Evolutionary conservation across 306 rosid species (phyloP).

Genomic region (Castanospermum australe): DNA sequence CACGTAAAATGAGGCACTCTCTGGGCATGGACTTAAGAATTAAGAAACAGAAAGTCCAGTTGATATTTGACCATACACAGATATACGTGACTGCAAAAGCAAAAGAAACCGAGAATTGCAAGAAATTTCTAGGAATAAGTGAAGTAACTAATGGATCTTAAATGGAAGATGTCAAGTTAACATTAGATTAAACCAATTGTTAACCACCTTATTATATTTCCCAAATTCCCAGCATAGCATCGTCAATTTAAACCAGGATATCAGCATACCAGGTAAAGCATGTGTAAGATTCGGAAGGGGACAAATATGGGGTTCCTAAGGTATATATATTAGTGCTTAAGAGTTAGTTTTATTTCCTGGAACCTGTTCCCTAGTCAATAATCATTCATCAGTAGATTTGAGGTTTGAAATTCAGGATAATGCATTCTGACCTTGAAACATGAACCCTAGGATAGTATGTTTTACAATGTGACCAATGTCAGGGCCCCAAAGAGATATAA

Average conservation of each 20-base stretch:
- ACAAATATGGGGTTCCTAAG: background rate
- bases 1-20: background rate
- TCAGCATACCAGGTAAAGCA: background rate
- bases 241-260: slow-evolving; percentile 14
- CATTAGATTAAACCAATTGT: background rate
- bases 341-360: background rate
- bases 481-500: background rate
- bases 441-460: background rate
- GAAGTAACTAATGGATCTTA: background rate
- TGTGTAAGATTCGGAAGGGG: background rate
- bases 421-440: background rate
- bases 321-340: too few relatives aligned
- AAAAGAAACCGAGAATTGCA: background rate
- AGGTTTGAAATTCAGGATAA: background rate
- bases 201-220: background rate
- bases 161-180: background rate
- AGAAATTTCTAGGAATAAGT: background rate
- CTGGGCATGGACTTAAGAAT: background rate
- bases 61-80: background rate
- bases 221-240: background rate
- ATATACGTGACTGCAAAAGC: background rate
- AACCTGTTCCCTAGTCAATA: background rate
- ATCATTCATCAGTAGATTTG: background rate
- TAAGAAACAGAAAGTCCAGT: background rate
- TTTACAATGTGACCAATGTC: background rate